Base-by-base conservation (phyloP, 768 basidiomycete species). In the Omphalotus guepiniiformis region DNA sequence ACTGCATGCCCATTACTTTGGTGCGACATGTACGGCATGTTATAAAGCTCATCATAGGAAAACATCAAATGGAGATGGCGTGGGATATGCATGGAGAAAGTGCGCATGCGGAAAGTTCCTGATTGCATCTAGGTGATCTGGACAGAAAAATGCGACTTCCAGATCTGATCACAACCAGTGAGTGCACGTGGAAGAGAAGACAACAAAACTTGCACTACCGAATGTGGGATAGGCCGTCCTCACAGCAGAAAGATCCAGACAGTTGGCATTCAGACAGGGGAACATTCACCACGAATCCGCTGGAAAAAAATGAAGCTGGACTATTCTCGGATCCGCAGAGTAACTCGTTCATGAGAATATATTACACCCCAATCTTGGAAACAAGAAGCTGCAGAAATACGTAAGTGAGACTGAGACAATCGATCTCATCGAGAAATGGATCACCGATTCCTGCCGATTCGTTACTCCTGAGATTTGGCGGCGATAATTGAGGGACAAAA, bases 371-470 rank as follows among this genome's bases (percentile, higher is more conserved):
- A n/a, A n/a, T n/a, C n/a, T n/a, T n/a, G n/a, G n/a, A n/a, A n/a
- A n/a, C n/a, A n/a, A n/a, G n/a, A n/a, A n/a, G n/a, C n/a, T n/a
- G n/a, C n/a, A 21, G 9, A n/a, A 32, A 35, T 27, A 44, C 38
- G 42, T 53, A 53, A 43, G 5, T 26, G 18, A 39, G 18, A 12
- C 54, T 52, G 52, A 44, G 49, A 42, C 44, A 48, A 56, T 56
- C 51, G 56, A 59, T 56, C 51, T 55, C 40, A 57, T 58, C 53
- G 50, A 27, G 25, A 47, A 27, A 18, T 54, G 52, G 51, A 62
- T 57, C 53, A 37, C 53, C 49, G 52, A 56, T 58, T 39, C 15
- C 30, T n/a, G 39, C 40, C 30, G 34, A 48, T 47, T 18, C 32
- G 6, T 42, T 28, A 16, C 21, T 32, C n/a, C n/a, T n/a, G n/a